A percentile compares a stretch with the other conserved stretches of the same genome.
phyloP scores from a whole-genome alignment of 192 early-diverging fungal species.

The Glomus cerebriforme region DNA sequence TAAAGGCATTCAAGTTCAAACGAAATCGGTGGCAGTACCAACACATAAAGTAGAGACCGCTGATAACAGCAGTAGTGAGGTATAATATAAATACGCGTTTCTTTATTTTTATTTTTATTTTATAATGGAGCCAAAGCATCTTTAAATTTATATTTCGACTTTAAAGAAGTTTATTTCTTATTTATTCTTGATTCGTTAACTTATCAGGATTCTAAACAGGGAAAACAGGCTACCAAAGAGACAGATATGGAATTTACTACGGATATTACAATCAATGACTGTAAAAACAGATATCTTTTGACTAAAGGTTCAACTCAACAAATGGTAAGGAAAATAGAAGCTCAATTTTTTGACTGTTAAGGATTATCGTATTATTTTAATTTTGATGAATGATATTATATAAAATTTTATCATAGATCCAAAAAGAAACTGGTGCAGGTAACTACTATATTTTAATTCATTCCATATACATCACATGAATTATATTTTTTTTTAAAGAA shows the following conservation, averaged over 20 bases:
- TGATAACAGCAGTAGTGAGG: background rate
- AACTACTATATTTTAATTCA: background rate
- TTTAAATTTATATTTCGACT: too few relatives aligned
- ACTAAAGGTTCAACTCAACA: conserved; percentile 77
- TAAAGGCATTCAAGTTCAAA: conserved; percentile 49
- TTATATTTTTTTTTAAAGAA: background rate
- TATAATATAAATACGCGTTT: background rate
- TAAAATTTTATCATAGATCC: conserved; percentile 46
- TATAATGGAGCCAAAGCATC: too few relatives aligned
- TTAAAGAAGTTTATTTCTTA: background rate
- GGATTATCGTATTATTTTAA: background rate
- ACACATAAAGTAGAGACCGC: background rate
- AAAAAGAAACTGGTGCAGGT: conserved; percentile 77
- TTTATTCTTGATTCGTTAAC: background rate
- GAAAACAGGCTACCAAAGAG: conserved; percentile 33
- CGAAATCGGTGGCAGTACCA: conserved; percentile 18
- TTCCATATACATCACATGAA: background rate
- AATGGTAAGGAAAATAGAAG: conserved; percentile 35
- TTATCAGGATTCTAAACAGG: background rate
- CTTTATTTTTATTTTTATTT: background rate
- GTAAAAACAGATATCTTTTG: conserved; percentile 76
- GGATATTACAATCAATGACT: conserved; percentile 81
- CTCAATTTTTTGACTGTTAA: background rate
- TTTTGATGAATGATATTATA: background rate
- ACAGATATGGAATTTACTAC: conserved; percentile 53